Percentiles rank a stretch among this genome's conserved stretches.
These are phyloP conservation scores for Eragrostis curvula DNA, from an alignment of 176 grass and related monocot genomes.

Conservation along the genomic window DNA sequence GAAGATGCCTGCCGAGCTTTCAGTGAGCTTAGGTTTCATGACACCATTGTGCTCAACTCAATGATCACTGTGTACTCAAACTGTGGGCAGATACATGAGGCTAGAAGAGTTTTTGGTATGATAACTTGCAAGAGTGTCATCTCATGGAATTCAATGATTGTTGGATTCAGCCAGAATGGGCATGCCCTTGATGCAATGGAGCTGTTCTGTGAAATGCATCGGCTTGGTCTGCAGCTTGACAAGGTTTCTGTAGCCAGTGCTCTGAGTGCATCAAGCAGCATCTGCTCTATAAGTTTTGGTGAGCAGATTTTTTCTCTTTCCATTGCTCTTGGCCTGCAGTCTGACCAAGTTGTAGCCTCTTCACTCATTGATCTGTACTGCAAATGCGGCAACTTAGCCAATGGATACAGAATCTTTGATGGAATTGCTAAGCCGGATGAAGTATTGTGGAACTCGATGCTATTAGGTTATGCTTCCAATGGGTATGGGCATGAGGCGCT, in stretches of 20 bases:
- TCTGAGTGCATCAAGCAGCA: slow-evolving; percentile 67
- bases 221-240: slow-evolving; percentile 49
- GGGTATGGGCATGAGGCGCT: slow-evolving; percentile 69
- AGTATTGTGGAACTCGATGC: slow-evolving; percentile 78
- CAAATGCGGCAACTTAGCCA: slow-evolving; percentile 64
- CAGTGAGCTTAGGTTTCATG: slow-evolving; percentile 51
- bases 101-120: slow-evolving; percentile 58
- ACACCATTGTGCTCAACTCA: slow-evolving; percentile 69
- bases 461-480: slow-evolving; percentile 77
- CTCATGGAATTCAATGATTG: slow-evolving; percentile 81
- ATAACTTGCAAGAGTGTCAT: slow-evolving; percentile 63
- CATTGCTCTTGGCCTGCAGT: slow-evolving; percentile 49
- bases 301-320: slow-evolving; percentile 66
- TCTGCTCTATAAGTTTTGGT: slow-evolving; percentile 67
- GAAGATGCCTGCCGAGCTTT: slow-evolving; percentile 73
- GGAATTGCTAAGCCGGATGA: slow-evolving; percentile 37
- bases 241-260: slow-evolving; percentile 70
- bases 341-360: slow-evolving; percentile 50
- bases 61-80: slow-evolving; percentile 81
- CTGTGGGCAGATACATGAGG: slow-evolving; percentile 54
- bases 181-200: slow-evolving; percentile 57
- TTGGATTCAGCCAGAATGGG: slow-evolving; percentile 71
- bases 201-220: slow-evolving; percentile 58
- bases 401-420: slow-evolving; percentile 56
- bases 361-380: slow-evolving; percentile 78